These are phyloP conservation scores for Colletotrichum ledebouriae DNA, from an alignment of 2,329 filamentous ascomycete species.

Conservation along the genomic window DNA sequence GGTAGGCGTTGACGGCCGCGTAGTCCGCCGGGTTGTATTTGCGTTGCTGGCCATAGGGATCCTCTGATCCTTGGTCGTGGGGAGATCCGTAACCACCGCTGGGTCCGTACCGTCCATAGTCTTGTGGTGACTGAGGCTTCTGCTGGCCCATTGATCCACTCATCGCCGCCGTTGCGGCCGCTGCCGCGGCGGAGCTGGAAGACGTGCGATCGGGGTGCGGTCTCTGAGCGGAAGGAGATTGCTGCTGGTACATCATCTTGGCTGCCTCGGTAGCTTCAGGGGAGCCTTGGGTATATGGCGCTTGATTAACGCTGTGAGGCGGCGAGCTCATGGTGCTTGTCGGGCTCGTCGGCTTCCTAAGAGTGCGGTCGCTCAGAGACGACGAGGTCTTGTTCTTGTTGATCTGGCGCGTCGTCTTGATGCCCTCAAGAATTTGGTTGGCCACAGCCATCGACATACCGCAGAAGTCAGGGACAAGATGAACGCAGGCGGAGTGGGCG, in stretches of 20 bases:
- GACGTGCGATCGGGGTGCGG: constrained; percentile 68
- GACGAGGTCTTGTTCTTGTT: constrained; percentile 67
- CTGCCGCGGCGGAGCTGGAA: constrained; percentile 65
- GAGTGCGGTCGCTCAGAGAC: constrained; percentile 74
- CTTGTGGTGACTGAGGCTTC: constrained; percentile 45
- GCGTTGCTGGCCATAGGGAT: constrained; percentile 63
- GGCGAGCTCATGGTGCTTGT: constrained; percentile 53
- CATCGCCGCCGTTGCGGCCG: constrained; percentile 71
- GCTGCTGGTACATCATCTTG: constrained; percentile 70
- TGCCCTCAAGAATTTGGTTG: constrained; percentile 91
- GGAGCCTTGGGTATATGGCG: constrained; percentile 47
- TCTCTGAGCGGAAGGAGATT: constrained; percentile 60
- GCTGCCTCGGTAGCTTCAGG: constrained; percentile 73
- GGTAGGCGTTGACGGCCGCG: constrained; percentile 71
- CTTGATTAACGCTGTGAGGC: constrained; percentile 41
- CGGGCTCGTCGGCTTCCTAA: constrained; percentile 68
- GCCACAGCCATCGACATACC: constrained; percentile 99
- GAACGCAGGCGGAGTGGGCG: constrained; percentile 90
- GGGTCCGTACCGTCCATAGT: constrained; percentile 52
- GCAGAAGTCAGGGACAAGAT: constrained; percentile 98
- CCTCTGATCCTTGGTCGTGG: constrained; percentile 47
- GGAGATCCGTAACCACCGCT: constrained; percentile 47
- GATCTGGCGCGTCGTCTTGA: constrained; percentile 82
- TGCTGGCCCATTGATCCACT: constrained; percentile 58
- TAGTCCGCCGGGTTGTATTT: constrained; percentile 86